Evolutionary conservation across 2,329 filamentous ascomycete species (phyloP), one percentile per base, ranked within the genome.

Genomic region (Xylariaceae sp.): DNA sequence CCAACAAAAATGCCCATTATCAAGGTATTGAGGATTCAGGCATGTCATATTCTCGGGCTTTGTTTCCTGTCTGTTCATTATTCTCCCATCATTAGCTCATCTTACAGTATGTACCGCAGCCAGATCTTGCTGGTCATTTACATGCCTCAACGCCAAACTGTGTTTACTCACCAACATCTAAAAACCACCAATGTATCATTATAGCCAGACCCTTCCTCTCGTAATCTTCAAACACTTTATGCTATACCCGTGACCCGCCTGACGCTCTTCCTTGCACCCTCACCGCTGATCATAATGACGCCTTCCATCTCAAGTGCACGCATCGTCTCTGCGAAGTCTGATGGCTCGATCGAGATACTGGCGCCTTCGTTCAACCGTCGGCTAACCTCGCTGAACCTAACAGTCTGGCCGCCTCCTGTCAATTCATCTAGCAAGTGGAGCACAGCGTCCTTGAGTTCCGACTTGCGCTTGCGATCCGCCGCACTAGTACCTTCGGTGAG

Each of bases 401-500:
- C 89, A 1, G 80, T 78, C 55, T 85, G 82, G 2, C 84, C 86
- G 13, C 77, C 73, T 18, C 84, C 77, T 3, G 87, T 86, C 73
- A 96, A 80, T 62, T 96, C 91, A 66, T 97, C 93, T 12, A 99
- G 71, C 17, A 91, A 75, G 33, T 74, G 75, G 33, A 96, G 69
- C 0, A 96, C 78, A 0, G 88, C 91, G 51, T 81, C 83, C 78
- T 95, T 96, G 64, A 99, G 75, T 68, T 97, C 92, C 38, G 88
- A 85, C 67, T 86, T 88, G 58, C 90, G 79, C 67, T 89, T 86
- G 46, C 94, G 80, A 69, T 97, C 94, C n/a, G 85, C 85, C 0
- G 90, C 86, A 62, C 88, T 91, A 2, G 90, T 95, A n/a, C 94
- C 94, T 67, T 97, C 94, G 0, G 92, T 97, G 57, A 99, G 77